Evolutionary conservation across 495 filamentous ascomycete species (phyloP), one percentile per base, ranked within the genome.

Genomic region (Aspergillus incahuasiensis): DNA sequence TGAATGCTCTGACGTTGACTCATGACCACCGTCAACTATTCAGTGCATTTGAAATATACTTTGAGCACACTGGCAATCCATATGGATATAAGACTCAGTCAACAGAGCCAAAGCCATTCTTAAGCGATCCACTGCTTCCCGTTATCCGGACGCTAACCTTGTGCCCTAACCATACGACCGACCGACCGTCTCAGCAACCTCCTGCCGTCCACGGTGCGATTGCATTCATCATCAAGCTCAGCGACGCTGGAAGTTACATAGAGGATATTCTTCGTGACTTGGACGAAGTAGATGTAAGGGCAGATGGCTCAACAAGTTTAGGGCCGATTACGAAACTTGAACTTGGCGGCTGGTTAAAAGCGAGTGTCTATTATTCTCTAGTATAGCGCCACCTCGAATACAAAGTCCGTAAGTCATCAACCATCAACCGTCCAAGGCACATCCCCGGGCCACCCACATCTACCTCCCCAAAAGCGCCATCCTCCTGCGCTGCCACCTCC

Each of bases 241-340:
- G 68, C 25, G 71, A 60, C 48, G 69, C 68, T 3, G 66, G 66
- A 22, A 61, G 59, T 22, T 72, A 74, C 60, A 67, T 72, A 43
- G 65, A 71, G 19, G 54, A 49, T 24, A 59, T 71, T 18, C 63
- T 70, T 55, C 59, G 60, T 11, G 69, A 70, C 45, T 49, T 68
- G 39, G 66, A 69, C 42, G 54, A 68, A 38, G 44, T 58, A 16
- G 39, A 55, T 60, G 64, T 70, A 22, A 59, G 58, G 44, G 61
- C 63, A 56, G 65, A 68, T 59, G 59, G 64, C 15, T 68, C 66
- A 21, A 71, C 66, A 30, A 60, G 66, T 48, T 52, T 64, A 39
- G 63, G 61, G 54, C 21, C 45, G 42, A 32, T 65, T 44, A 32
- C 50, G 38, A 57, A 52, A 19, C 39, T 63, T 22, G 55, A 58